Percentiles rank a stretch among this genome's conserved stretches.
Conservation (phyloP, 331 rosid genomes). For the Pyrus hybrid region DNA sequence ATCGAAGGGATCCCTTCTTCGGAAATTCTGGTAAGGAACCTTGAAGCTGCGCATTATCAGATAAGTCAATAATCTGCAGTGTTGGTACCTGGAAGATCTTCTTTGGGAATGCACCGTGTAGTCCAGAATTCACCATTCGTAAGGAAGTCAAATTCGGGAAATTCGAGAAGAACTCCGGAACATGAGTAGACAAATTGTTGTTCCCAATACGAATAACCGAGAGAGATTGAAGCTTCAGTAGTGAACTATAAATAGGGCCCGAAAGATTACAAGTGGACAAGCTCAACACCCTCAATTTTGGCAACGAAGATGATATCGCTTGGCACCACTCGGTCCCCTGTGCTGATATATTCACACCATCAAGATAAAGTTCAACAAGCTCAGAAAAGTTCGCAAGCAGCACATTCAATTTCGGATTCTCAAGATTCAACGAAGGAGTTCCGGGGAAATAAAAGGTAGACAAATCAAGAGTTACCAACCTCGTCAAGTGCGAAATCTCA, state of each 20-base stretch:
- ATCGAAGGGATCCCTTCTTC: slow-evolving; percentile 4
- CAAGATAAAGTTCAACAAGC: slow-evolving; percentile 30
- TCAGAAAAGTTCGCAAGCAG: slow-evolving; percentile 16
- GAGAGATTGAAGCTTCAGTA: slow-evolving; percentile 21
- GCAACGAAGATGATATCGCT: slow-evolving; percentile 17
- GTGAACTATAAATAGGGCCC: slow-evolving; percentile 31
- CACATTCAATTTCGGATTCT: slow-evolving; percentile 17
- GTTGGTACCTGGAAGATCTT: slow-evolving; percentile 31
- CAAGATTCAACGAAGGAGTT: slow-evolving; percentile 12
- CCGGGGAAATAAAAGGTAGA: neutral
- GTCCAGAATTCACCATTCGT: neutral
- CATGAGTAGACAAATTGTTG: slow-evolving; percentile 16
- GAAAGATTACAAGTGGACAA: slow-evolving; percentile 20
- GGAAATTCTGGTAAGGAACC: slow-evolving; percentile 27
- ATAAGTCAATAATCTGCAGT: slow-evolving; percentile 11
- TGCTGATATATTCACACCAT: slow-evolving; percentile 34
- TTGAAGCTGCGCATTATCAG: neutral
- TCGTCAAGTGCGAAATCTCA: slow-evolving; percentile 11
- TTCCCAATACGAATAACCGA: slow-evolving; percentile 12
- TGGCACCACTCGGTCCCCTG: slow-evolving; percentile 31
- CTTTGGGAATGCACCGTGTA: slow-evolving; percentile 38
- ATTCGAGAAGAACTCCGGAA: slow-evolving; percentile 29
- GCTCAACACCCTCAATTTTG: slow-evolving; percentile 26
- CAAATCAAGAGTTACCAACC: slow-evolving; percentile 34
- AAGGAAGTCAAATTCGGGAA: slow-evolving; percentile 26